These are phyloP conservation scores for Cucurbita pepo DNA, from an alignment of 306 rosid genomes.

Conservation along the genomic window DNA sequence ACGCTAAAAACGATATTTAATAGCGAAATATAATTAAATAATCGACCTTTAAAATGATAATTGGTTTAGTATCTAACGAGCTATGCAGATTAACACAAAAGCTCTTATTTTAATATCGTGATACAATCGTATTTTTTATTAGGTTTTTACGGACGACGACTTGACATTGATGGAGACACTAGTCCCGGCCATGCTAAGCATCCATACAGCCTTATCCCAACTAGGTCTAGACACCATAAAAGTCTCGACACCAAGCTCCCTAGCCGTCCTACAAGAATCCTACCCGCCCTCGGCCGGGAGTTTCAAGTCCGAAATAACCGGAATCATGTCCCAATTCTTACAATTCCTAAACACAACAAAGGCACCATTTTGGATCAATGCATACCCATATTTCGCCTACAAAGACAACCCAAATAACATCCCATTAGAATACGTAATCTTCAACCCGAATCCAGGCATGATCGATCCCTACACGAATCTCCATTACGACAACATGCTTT, in stretches of 20 bases:
- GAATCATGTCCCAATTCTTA: slow-evolving; percentile 51
- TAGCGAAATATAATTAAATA: too few relatives aligned
- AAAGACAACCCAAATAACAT: slow-evolving; percentile 39
- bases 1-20: too few relatives aligned
- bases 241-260: slow-evolving; percentile 70
- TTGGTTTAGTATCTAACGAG: too few relatives aligned
- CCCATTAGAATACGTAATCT: slow-evolving; percentile 61
- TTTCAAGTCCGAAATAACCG: slow-evolving; percentile 44
- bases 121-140: too few relatives aligned
- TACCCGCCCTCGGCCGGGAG: slow-evolving; percentile 90
- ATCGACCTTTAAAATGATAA: too few relatives aligned
- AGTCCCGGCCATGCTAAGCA: slow-evolving; percentile 70
- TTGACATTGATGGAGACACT: slow-evolving; percentile 28
- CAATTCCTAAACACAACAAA: slow-evolving; percentile 47
- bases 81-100: too few relatives aligned
- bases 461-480: slow-evolving; percentile 56
- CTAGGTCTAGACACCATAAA: slow-evolving; percentile 49
- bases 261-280: slow-evolving; percentile 61
- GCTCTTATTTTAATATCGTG: too few relatives aligned
- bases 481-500: slow-evolving; percentile 81
- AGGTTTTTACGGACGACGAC: slow-evolving; percentile 41
- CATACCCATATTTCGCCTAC: slow-evolving; percentile 83
- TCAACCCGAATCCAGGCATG: slow-evolving; percentile 57
- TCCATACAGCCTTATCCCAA: slow-evolving; percentile 49
- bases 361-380: slow-evolving; percentile 92